Base-by-base conservation (phyloP, 331 rosid genomes). In the Malus hybrid region DNA sequence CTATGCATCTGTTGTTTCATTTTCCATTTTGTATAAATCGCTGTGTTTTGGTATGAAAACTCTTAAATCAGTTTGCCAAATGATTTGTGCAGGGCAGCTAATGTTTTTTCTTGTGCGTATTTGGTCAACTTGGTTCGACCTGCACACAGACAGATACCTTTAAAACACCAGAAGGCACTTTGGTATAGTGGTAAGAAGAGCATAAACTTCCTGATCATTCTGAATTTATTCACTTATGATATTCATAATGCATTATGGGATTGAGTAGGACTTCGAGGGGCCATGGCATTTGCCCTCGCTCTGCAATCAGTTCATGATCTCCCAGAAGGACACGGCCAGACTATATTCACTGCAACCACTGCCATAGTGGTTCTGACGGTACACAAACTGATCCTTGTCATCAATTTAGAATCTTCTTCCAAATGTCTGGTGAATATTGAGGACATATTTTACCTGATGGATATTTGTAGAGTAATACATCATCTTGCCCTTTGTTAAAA, bases 281-380 rank as follows among this genome's bases (percentile, higher is more conserved):
- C 98, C 69, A 93, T 93, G 98, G 98, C 98, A 34, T 93, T 93
- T 90, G 98, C 98, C 42, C 94, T 93, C 62, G 97, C 98, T 74
- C 79, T 93, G 85, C 97, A 91, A 88, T 91, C 98, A 68, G 79
- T 90, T 82, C 97, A 91, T 62, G 97, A 91, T 81, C 98, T 93
- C 86, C 98, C 97, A 65, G 96, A 91, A 72, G 98, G 98, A 80
- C 98, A 91, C 48, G 98, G 98, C 18, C 98, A 93, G 90, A 93
- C 96, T 54, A 89, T 93, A 80, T 88, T 91, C 82, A 91, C 97
- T 36, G 98, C 98, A 65, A 93, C 98, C 75, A 93, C 97, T 34
- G 97, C 97, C 33, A 93, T 93, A 79, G 90, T 93, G 82, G 94
- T 93, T 82, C 83, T 91, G 85, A 91, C 98, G 87, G 98, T 91